A percentile compares a stretch with the other conserved stretches of the same genome.
Conservation (phyloP, 345 rosid species). For the Citrus glauca region DNA sequence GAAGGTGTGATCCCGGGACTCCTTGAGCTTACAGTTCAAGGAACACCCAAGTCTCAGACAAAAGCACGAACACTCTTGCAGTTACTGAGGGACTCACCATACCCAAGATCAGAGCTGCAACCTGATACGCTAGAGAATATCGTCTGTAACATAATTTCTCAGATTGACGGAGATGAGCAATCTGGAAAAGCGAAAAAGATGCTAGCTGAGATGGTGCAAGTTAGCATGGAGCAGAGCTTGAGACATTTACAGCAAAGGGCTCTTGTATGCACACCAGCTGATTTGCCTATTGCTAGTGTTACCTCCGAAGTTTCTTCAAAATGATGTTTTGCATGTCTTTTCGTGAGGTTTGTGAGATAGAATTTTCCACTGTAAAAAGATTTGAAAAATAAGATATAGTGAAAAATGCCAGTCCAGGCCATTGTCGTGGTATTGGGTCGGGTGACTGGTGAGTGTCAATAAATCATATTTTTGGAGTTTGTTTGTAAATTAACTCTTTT, state of each 20-base stretch:
- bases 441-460: conserved; percentile 68
- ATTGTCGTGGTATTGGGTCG: conserved; percentile 52
- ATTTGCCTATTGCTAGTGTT: conserved; percentile 49
- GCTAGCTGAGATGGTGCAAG: conserved; percentile 98
- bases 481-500: conserved; percentile 36
- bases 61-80: conserved; percentile 76
- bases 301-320: conserved; percentile 52
- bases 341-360: conserved; percentile 19
- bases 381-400: conserved; percentile 15
- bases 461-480: conserved; percentile 28
- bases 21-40: conserved; percentile 95
- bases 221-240: conserved; percentile 97
- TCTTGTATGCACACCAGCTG: conserved; percentile 62
- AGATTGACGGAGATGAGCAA: conserved; percentile 89
- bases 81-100: conserved; percentile 67
- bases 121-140: conserved; percentile 88
- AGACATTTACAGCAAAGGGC: conserved; percentile 95
- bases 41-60: conserved; percentile 70
- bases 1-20: conserved; percentile 98
- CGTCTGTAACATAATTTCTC: conserved; percentile 84
- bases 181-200: conserved; percentile 88
- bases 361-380: conserved; percentile 27
- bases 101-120: conserved; percentile 65
- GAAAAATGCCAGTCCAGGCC: conserved; percentile 85
- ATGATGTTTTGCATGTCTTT: conserved; percentile 18